Evolutionary conservation across 805 yeast genomes (phyloP), one percentile per base, ranked within the genome.

Genomic region (Kurtzmaniella fragi): DNA sequence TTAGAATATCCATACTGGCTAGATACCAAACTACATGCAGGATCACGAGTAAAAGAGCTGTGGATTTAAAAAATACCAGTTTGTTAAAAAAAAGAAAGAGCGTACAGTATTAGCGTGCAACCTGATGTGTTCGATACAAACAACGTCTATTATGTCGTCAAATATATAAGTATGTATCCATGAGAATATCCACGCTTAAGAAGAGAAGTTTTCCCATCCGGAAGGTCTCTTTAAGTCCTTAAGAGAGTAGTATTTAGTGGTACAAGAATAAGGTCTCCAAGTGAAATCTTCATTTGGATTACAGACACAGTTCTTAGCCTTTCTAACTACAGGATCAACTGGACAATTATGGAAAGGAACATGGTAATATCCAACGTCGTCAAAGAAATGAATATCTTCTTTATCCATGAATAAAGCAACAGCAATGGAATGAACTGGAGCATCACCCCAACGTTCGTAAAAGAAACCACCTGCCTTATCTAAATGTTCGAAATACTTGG

Each of bases 371-470:
- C 95, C 95, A 45, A 87, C 76, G 53, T 87, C 95, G 43, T 78
- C 83, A 57, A 89, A 89, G 71, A 83, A 59, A 55, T 88, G 95
- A 36, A 88, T 64, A 54, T 81, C 69, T 44, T 77, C 79, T 57
- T 75, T 78, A 39, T 84, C 78, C 59, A 86, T 57, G 66, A 88
- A 84, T 47, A 88, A 66, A 4, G 93, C 68, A 15, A 86, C 95
- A 26, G 93, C 96, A 53, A 87, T 80, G 5, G 95, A 84, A 61
- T 87, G 96, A 36, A 87, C 82, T 28, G 96, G 96, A 20, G 95
- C 95, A 62, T 87, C 96, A 51, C 95, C 95, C 96, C 95, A 86
- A 63, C 95, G 75, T 69, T 84, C 89, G 61, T 87, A 88, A 67
- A 84, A 88, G 67, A 88, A 88, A n/a, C 95, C 95, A 59, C 96